These are phyloP conservation scores for Friedmanniomyces endolithicus DNA, from an alignment of 495 filamentous ascomycete species.

Conservation along the genomic window DNA sequence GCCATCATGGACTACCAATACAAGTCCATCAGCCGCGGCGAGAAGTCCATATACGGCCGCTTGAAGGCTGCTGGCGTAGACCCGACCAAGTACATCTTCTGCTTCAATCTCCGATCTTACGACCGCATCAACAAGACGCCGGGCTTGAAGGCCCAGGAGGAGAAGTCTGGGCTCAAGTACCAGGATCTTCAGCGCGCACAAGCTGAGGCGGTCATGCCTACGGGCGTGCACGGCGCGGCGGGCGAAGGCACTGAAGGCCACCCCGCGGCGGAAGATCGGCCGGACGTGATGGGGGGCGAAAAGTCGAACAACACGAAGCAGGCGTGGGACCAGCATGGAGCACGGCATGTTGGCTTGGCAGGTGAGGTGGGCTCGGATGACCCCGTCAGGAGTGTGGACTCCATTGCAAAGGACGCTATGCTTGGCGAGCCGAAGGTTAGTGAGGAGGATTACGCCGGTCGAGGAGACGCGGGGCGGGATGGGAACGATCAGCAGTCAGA, in stretches of 20 bases:
- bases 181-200: slow-evolving; percentile 74
- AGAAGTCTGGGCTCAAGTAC: slow-evolving; percentile 68
- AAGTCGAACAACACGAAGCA: slow-evolving; percentile 34
- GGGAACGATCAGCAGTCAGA: slow-evolving; percentile 35
- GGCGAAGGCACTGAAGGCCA: slow-evolving; percentile 9
- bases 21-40: slow-evolving; percentile 82
- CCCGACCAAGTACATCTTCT: slow-evolving; percentile 67
- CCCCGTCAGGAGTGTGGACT: slow-evolving; percentile 42
- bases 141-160: slow-evolving; percentile 54
- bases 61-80: slow-evolving; percentile 67
- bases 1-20: slow-evolving; percentile 99
- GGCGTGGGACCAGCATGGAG: slow-evolving; percentile 49
- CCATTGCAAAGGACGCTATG: slow-evolving; percentile 75
- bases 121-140: slow-evolving; percentile 78
- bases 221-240: slow-evolving; percentile 47
- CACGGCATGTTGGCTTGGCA: slow-evolving; percentile 33
- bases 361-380: slow-evolving; percentile 24
- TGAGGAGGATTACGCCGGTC: slow-evolving; percentile 43
- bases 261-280: slow-evolving; percentile 23
- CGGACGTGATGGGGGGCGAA: slow-evolving; percentile 12
- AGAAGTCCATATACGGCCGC: slow-evolving; percentile 76
- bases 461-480: not conserved
- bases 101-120: slow-evolving; percentile 84
- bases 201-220: slow-evolving; percentile 72
- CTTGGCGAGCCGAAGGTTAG: slow-evolving; percentile 49